Conservation (phyloP, 768 basidiomycete species). For the Macrolepiota albuminosa region DNA sequence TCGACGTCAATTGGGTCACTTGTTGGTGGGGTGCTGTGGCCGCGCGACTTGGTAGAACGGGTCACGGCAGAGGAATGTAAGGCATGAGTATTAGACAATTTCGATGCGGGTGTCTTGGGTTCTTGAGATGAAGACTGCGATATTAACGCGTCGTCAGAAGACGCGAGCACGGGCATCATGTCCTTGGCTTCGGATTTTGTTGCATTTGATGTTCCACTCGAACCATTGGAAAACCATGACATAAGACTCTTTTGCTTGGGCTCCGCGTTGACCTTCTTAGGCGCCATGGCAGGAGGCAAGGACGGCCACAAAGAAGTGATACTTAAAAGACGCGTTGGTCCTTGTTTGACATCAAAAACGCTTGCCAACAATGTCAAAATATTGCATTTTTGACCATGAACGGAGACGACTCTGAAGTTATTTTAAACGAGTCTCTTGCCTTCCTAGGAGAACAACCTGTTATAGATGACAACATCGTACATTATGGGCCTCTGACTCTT, state of each 20-base stretch:
- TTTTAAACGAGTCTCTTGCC: conserved; percentile 46
- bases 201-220: conserved; percentile 19
- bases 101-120: conserved; percentile 37
- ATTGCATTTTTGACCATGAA: conserved; percentile 8
- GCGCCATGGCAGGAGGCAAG: conserved; percentile 26
- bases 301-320: not conserved
- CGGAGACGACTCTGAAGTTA: conserved; percentile 35
- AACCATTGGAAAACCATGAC: conserved; percentile 53
- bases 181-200: conserved; percentile 14
- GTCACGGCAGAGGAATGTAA: conserved; percentile 36
- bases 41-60: conserved; percentile 41
- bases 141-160: conserved; percentile 28
- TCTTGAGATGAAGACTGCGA: conserved; percentile 25
- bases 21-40: conserved; percentile 66
- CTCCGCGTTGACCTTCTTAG: conserved; percentile 38
- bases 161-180: conserved; percentile 15
- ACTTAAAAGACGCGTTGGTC: conserved; percentile 26
- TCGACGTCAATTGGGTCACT: conserved; percentile 78
- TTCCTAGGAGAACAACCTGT: conserved; percentile 44
- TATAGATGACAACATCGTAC: conserved; percentile 38
- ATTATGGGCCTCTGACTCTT: conserved; percentile 50
- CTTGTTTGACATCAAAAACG: conserved; percentile 23
- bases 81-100: conserved; percentile 21
- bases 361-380: not conserved
- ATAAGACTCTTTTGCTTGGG: conserved; percentile 68